A percentile compares a stretch with the other conserved stretches of the same genome.
phyloP scores from a whole-genome alignment of 2,329 filamentous ascomycete species.

The Fusarium sp. region DNA sequence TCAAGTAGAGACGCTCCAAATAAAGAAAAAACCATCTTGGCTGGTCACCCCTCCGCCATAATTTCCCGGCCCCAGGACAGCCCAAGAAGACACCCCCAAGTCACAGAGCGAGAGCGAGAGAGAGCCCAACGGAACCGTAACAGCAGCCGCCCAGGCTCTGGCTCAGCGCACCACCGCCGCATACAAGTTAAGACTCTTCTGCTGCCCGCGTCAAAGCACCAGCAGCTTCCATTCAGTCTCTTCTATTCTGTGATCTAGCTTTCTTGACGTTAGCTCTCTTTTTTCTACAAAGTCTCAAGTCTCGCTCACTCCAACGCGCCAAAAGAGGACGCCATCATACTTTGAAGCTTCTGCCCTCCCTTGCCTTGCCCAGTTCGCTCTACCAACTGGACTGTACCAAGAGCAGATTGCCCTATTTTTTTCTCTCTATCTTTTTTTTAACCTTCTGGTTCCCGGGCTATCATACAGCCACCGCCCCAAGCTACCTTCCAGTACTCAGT shows the following conservation, averaged over 20 bases:
- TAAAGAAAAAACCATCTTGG: constrained; percentile 39
- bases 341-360: constrained; percentile 26
- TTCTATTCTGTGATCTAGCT: constrained; percentile 30
- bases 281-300: constrained; percentile 31
- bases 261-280: constrained; percentile 34
- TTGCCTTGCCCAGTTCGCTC: constrained; percentile 26
- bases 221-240: constrained; percentile 4
- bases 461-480: constrained; percentile 11
- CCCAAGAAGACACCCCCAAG: constrained; percentile 28
- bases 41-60: constrained; percentile 39
- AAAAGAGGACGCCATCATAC: constrained; percentile 32
- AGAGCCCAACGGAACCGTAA: constrained; percentile 15
- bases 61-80: constrained; percentile 39
- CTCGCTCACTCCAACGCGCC: constrained; percentile 31
- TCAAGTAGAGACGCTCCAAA: constrained; percentile 30
- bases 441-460: constrained; percentile 18
- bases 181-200: constrained; percentile 32
- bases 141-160: constrained; percentile 12
- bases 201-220: constrained; percentile 16
- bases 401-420: constrained; percentile 35
- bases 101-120: background rate
- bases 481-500: background rate
- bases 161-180: constrained; percentile 22
- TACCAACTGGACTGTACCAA: background rate
- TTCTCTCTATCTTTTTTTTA: constrained; percentile 28